Base-by-base conservation (phyloP, 257 asterid genomes). In the Solanum chmielewskii region DNA sequence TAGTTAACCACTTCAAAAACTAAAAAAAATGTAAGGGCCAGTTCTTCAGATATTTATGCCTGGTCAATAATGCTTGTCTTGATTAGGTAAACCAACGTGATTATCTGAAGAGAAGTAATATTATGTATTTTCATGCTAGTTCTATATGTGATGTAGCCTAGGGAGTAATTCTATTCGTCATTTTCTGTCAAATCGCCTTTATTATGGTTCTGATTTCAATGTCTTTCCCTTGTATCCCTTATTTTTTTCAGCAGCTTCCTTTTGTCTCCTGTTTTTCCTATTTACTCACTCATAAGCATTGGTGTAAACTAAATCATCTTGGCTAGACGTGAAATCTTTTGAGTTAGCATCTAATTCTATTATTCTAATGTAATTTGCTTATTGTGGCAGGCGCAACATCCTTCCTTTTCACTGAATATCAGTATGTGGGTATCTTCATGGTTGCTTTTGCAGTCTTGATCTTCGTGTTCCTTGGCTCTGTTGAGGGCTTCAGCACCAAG, bases 311-410 rank as follows among this genome's bases (percentile, higher is more conserved):
- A 76, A 42, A 75, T 75, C 9, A 13, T 76, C 83, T 76, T 76
- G 82, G 35, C 23, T 77, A 25, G 60, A n/a, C 83, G 18, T 25
- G 60, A 7, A 12, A n/a, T 77, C 39, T 77, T 77, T 37, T 87
- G 69, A 39, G 16, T 47, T n/a, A 29, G 15, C 77, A 7, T 62
- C 75, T 77, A 78, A 56, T 47, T 45, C 64, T 60, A 7, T 77
- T 74, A 56, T 47, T 45, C 64, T 60, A 7, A 83, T 2, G 27
- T 35, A 6, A 12, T 85, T 73, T 89, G 9, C 29, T 87, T 89
- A 27, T 60, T 88, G 86, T 87, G 44, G 71, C 94, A 96, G 98
- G 98, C 83, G 96, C 96, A 45, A 96, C 98, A 41, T 96, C 98
- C 49, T 96, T 96, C 91, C 92, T 96, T 37, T 94, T 91, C 84